Percentiles rank a stretch among this genome's conserved stretches.
Conservation (phyloP, 106 monocot species). For the Dendrobium officinale region DNA sequence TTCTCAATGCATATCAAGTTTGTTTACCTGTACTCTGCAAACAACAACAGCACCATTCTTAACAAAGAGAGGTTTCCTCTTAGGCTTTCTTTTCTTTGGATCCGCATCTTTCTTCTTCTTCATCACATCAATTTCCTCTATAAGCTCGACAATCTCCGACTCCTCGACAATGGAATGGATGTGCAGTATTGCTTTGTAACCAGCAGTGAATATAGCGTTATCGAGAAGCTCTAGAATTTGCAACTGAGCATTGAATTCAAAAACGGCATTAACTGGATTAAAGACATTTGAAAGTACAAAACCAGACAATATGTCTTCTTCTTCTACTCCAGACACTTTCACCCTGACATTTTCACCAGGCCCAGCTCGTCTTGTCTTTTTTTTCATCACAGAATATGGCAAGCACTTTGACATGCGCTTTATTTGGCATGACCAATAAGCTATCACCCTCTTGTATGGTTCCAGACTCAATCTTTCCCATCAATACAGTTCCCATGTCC, state of each 20-base stretch:
- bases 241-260: constrained; percentile 86
- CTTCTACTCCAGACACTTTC: constrained; percentile 80
- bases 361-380: constrained; percentile 50
- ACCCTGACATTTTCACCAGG: constrained; percentile 93
- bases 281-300: constrained; percentile 83
- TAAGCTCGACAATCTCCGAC: constrained; percentile 87
- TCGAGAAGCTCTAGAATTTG: constrained; percentile 94
- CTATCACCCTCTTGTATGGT: constrained; percentile 70
- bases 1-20: constrained; percentile 90
- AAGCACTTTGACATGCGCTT: constrained; percentile 79
- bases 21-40: constrained; percentile 89
- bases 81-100: constrained; percentile 78
- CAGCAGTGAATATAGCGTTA: constrained; percentile 97
- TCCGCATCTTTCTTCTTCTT: constrained; percentile 65
- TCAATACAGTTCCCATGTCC: constrained; percentile 96
- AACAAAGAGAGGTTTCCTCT: constrained; percentile 90
- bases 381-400: constrained; percentile 70
- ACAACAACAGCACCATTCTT: constrained; percentile 90
- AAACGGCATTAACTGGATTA: constrained; percentile 43
- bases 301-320: constrained; percentile 86
- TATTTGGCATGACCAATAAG: constrained; percentile 93
- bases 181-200: constrained; percentile 90
- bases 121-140: constrained; percentile 86
- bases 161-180: constrained; percentile 93
- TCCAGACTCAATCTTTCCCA: constrained; percentile 99